A percentile compares a stretch with the other conserved stretches of the same genome.
These are phyloP conservation scores for Penicillium sp. DNA, from an alignment of 2,329 filamentous ascomycete species.

Conservation along the genomic window DNA sequence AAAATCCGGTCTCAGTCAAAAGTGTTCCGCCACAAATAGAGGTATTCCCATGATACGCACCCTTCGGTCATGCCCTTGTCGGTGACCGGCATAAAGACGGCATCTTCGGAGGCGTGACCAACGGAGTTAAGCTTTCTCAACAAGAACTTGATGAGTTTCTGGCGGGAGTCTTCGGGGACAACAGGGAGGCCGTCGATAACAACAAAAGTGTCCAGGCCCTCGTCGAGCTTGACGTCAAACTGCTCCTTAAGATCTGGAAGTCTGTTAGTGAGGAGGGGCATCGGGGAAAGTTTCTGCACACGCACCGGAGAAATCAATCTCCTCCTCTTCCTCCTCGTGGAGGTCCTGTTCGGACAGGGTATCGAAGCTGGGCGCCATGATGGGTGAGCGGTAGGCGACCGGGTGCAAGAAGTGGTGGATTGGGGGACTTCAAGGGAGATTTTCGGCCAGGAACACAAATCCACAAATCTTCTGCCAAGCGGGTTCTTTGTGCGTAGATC, in stretches of 20 bases:
- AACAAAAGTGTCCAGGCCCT: conserved; percentile 94
- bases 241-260: conserved; percentile 77
- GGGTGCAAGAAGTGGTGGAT: conserved; percentile 24
- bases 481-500: conserved; percentile 35
- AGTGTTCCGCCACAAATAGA: not conserved
- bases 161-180: conserved; percentile 85
- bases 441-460: conserved; percentile 39
- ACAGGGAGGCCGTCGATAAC: conserved; percentile 91
- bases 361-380: conserved; percentile 92
- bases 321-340: conserved; percentile 85
- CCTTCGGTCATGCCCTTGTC: conserved; percentile 82
- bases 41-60: conserved; percentile 52
- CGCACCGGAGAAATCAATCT: conserved; percentile 81
- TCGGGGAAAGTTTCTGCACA: conserved; percentile 25
- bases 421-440: conserved; percentile 21
- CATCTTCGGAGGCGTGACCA: conserved; percentile 81
- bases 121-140: conserved; percentile 87
- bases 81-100: conserved; percentile 90
- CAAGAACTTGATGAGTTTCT: conserved; percentile 94
- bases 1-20: conserved; percentile 15
- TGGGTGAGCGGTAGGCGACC: conserved; percentile 38
- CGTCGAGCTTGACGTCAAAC: conserved; percentile 93
- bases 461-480: conserved; percentile 24
- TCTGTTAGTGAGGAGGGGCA: conserved; percentile 28
- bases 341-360: conserved; percentile 89